Evolutionary conservation across 2,329 filamentous ascomycete genomes (phyloP), one percentile per base, ranked within the genome.

Genomic region (Thermothelomyces thermophilus): DNA sequence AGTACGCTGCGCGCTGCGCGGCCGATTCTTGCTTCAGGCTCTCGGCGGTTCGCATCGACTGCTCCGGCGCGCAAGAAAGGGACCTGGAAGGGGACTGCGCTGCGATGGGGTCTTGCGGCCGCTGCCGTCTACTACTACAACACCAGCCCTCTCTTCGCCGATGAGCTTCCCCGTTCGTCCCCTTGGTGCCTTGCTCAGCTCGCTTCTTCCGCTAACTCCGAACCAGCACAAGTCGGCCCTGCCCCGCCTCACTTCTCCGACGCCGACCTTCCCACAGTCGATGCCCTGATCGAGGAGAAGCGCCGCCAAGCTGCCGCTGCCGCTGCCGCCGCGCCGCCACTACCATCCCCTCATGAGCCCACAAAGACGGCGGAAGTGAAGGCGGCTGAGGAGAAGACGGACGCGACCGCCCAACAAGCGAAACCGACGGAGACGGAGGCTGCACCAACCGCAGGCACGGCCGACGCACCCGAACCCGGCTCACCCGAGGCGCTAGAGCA

Each of bases 41-140:
- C 72, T 41, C 70, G 76, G 56, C 73, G 78, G 56, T 74, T 79
- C 55, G 69, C 74, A 55, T 79, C 76, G 49, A 79, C 79, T 11
- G 66, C 84, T 3, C 74, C 80, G 57, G 73, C 80, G 63, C 30
- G 9, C 31, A 87, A 82, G 71, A 81, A 81, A 61, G 74, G 88
- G 66, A 86, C 83, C 65, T 95, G 88, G 87, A 95, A 90, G 77
- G 85, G 82, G 66, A 76, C 82, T 45, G 76, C 76, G 3, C 66
- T 80, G 61, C 79, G 91, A 72, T 85, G 89, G 80, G 87, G 82
- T 57, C 65, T 93, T 49, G 90, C 88, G 0, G 76, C 74, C 52
- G 88, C 78, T 17, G 82, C 84, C 40, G 72, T 97, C 43, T 98
- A 97, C 72, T 96, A 87, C 70, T 98, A 97, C 69, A 95, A 90